These are phyloP conservation scores for Dioscorea zingiberensis DNA, from an alignment of 106 monocot genomes.

Conservation along the genomic window DNA sequence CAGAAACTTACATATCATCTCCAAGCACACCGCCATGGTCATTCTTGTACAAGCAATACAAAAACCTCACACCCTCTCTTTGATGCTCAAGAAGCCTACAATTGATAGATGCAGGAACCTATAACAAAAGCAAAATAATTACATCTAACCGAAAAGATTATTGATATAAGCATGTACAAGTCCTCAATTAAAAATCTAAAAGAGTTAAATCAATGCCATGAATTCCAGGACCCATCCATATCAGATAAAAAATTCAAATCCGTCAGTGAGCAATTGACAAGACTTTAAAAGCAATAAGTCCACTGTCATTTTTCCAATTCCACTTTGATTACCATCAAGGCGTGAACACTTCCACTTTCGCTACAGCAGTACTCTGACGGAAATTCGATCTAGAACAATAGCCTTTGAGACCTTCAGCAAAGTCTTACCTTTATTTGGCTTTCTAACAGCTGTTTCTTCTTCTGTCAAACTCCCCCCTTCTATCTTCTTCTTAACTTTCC, in stretches of 20 bases:
- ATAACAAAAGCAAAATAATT: slow-evolving; percentile 11
- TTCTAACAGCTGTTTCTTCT: too few relatives aligned
- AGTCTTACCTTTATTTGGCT: too few relatives aligned
- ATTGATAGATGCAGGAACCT: slow-evolving; percentile 92
- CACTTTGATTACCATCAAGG: too few relatives aligned
- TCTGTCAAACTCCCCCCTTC: too few relatives aligned
- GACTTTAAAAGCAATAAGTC: background rate
- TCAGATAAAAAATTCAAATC: too few relatives aligned
- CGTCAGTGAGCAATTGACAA: too few relatives aligned
- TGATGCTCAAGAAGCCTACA: slow-evolving; percentile 91
- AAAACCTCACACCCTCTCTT: slow-evolving; percentile 76
- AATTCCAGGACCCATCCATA: too few relatives aligned
- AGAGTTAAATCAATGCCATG: too few relatives aligned
- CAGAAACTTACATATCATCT: slow-evolving; percentile 81
- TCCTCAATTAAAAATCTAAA: background rate
- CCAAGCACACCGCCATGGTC: slow-evolving; percentile 95
- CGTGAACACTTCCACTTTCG: background rate
- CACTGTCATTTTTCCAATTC: too few relatives aligned
- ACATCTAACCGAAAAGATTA: background rate
- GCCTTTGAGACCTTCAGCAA: too few relatives aligned
- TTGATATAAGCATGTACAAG: too few relatives aligned
- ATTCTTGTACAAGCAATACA: slow-evolving; percentile 68
- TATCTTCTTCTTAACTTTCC: too few relatives aligned
- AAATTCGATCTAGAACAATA: background rate
- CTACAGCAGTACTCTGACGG: background rate